Conservation (phyloP, 1,284 basidiomycete genomes). For the Cutaneotrichosporon sp. region DNA sequence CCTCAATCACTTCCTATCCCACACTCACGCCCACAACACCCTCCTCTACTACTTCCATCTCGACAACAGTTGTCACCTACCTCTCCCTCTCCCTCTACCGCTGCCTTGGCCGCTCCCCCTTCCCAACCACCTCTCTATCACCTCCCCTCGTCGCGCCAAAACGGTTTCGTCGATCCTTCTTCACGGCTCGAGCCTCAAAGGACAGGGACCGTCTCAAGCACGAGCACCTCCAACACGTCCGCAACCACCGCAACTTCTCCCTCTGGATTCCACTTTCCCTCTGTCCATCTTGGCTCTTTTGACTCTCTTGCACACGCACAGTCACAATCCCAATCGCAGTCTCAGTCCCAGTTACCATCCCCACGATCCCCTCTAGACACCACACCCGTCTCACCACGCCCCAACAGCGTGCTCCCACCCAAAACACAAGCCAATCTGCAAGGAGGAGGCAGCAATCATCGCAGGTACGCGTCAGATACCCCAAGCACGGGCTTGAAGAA, state of each 20-base stretch:
- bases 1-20: neutral
- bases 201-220: constrained; percentile 1
- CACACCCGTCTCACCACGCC: neutral
- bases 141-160: neutral
- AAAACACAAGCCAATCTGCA: neutral
- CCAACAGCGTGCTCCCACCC: neutral
- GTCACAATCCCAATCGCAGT: too few species aligned
- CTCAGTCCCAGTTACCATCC: too few species aligned
- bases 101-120: neutral
- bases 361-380: neutral
- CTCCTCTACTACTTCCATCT: neutral
- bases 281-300: constrained; percentile 14
- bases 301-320: constrained; percentile 4
- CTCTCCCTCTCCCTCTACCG: constrained; percentile 10
- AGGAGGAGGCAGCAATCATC: neutral
- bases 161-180: constrained; percentile 4
- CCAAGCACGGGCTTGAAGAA: neutral
- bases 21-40: neutral
- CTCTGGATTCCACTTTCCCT: constrained; percentile 6
- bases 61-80: constrained; percentile 4
- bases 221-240: neutral
- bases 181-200: constrained; percentile 13
- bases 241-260: neutral
- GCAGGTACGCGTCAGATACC: neutral
- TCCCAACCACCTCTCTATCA: neutral